Evolutionary conservation across 192 early-diverging fungal species (phyloP).

Genomic region (Diversispora eburnea): DNA sequence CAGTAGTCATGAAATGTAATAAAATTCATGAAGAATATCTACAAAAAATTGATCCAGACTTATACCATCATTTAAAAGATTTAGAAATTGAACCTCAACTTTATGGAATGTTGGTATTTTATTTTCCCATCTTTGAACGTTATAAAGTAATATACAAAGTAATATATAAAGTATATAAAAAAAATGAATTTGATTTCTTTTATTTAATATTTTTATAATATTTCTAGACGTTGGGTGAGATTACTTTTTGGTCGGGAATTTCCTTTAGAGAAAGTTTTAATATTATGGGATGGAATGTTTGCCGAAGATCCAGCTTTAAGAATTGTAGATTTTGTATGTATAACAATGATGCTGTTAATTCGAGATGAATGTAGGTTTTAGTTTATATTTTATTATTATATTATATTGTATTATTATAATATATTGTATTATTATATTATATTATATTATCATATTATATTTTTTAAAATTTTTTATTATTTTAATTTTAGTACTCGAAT

Average conservation of each 20-base stretch:
- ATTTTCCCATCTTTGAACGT: no score
- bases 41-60: slow-evolving; percentile 62
- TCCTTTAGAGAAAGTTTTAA: slow-evolving; percentile 59
- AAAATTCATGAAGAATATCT: slow-evolving; percentile 71
- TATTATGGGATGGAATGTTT: slow-evolving; percentile 92
- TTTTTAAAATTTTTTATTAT: neutral
- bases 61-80: slow-evolving; percentile 65
- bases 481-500: slow-evolving; percentile 45
- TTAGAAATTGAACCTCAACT: slow-evolving; percentile 91
- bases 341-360: slow-evolving; percentile 70
- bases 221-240: slow-evolving; percentile 78
- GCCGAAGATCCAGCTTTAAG: slow-evolving; percentile 72
- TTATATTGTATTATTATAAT: neutral
- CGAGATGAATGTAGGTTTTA: slow-evolving; percentile 61
- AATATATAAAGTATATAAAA: no score
- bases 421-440: neutral
- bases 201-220: neutral
- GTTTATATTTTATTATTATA: neutral
- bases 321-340: slow-evolving; percentile 78
- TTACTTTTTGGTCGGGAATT: slow-evolving; percentile 92
- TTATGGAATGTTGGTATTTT: slow-evolving; percentile 73
- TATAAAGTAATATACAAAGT: no score
- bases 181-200: neutral
- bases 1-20: slow-evolving; percentile 72
- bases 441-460: neutral